Evolutionary conservation across 176 grass and related monocot genomes (phyloP), one percentile per base, ranked within the genome.

Genomic region (Stipa capillata): DNA sequence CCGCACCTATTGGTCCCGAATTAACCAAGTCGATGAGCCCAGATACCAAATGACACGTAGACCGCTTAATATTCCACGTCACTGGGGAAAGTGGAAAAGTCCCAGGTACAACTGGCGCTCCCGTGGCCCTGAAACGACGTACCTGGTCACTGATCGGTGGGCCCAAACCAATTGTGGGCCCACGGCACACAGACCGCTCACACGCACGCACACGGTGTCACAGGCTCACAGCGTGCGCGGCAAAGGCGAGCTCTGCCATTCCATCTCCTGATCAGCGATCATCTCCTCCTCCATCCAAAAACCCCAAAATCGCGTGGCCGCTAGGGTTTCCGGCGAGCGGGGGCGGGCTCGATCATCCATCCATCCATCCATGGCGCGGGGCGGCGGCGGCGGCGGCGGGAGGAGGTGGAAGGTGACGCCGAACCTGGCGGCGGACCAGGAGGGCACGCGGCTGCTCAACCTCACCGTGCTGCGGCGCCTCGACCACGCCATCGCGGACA

Each of bases 381-480:
- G 73, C 66, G 41, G 82, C 73, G 57, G 74, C 27, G 76, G 84
- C 54, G 57, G 80, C 49, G 18, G 39, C 2, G 69, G 80, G 67
- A 28, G 74, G 56, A 31, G 80, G 31, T 55, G 24, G 77, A 91
- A 87, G 87, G 76, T 86, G 84, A 69, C 11, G 51, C 92, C 88
- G 14, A 88, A 91, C 71, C 79, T 91, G 24, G 12, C 7, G 43
- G 33, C 8, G 27, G 85, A 89, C 63, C 65, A 67, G 65, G 73
- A 91, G 80, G 85, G 23, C 74, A 94, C 89, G 82, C 87, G 84
- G 35, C 25, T 20, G 49, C 85, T 89, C 89, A 94, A 94, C 86
- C 85, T 94, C 71, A 84, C 62, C 58, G 92, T 94, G 31, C 89
- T 94, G 74, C 82, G 84, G n/a, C 88, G 92, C 75, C 73, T 83